Evolutionary conservation across 2,329 filamentous ascomycete genomes (phyloP).

Genomic region (Xylaria sp.): DNA sequence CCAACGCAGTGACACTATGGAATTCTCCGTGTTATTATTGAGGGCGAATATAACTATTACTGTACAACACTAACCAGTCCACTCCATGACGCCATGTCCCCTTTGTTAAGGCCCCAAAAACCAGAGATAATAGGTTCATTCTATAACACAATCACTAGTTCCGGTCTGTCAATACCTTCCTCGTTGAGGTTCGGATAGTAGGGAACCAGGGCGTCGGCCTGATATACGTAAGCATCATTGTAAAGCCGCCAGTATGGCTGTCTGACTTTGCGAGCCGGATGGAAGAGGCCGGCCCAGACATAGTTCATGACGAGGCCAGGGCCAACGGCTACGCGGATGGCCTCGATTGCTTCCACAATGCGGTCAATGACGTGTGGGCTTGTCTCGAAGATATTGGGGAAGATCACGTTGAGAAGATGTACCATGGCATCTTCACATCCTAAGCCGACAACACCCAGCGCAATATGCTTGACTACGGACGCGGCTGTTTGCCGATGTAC

Average conservation of each 20-base stretch:
- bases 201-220: constrained; percentile 92
- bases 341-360: constrained; percentile 97
- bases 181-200: constrained; percentile 92
- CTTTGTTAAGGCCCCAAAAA: constrained; percentile 8
- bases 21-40: constrained; percentile 23
- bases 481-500: constrained; percentile 97
- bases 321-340: constrained; percentile 91
- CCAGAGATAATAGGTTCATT: constrained; percentile 12
- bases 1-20: neutral
- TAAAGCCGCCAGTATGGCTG: constrained; percentile 96
- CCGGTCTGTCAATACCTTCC: constrained; percentile 79
- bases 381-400: constrained; percentile 97
- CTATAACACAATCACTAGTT: constrained; percentile 83
- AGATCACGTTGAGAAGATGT: constrained; percentile 93
- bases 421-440: constrained; percentile 99
- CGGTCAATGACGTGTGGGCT: constrained; percentile 98
- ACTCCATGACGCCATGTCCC: constrained; percentile 31
- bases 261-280: constrained; percentile 93
- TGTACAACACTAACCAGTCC: constrained; percentile 26
- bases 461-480: constrained; percentile 96
- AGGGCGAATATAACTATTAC: constrained; percentile 26
- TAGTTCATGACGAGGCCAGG: constrained; percentile 97
- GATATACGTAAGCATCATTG: constrained; percentile 96
- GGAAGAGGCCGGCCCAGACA: constrained; percentile 96
- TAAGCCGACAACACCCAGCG: constrained; percentile 94